A percentile compares a stretch with the other conserved stretches of the same genome.
These are phyloP conservation scores for Elaeagnus macrophylla DNA, from an alignment of 306 rosid species.

Conservation along the genomic window DNA sequence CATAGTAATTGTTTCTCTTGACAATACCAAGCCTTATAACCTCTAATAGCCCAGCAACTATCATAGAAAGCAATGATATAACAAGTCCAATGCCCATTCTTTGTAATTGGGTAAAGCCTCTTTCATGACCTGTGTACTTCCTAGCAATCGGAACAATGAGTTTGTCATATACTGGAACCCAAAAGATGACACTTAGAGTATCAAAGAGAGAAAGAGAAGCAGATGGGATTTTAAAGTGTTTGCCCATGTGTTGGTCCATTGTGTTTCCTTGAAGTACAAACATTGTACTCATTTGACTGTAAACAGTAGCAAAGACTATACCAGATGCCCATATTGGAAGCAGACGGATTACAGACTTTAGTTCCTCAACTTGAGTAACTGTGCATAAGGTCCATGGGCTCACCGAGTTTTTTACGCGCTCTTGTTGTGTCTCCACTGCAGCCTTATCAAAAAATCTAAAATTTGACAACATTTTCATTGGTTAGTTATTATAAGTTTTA, in stretches of 20 bases:
- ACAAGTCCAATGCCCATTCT: constrained; percentile 61
- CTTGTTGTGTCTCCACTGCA: constrained; percentile 6
- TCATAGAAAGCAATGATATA: constrained; percentile 44
- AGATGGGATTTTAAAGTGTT: constrained; percentile 16
- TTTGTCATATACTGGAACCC: constrained; percentile 46
- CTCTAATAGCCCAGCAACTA: constrained; percentile 44
- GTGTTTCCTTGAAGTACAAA: constrained; percentile 24
- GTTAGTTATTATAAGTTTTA: neutral
- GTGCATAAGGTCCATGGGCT: constrained; percentile 20
- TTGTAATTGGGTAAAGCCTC: constrained; percentile 59
- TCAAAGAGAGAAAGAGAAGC: constrained; percentile 9
- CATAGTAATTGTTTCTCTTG: constrained; percentile 38
- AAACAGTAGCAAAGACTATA: constrained; percentile 1
- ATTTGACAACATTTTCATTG: neutral
- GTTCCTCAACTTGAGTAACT: constrained; percentile 26
- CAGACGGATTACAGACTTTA: constrained; percentile 20
- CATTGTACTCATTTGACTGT: constrained; percentile 20
- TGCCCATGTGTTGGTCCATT: constrained; percentile 13
- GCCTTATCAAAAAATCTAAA: constrained; percentile 19
- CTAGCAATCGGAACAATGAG: constrained; percentile 42
- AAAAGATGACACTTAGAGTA: constrained; percentile 46
- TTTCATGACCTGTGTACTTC: constrained; percentile 42
- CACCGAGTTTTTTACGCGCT: neutral
- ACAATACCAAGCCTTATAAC: constrained; percentile 38
- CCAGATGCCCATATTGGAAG: constrained; percentile 11